A percentile compares a stretch with the other conserved stretches of the same genome.
phyloP scores from a whole-genome alignment of 2,329 filamentous ascomycete species.

The Pseudocercospora cruenta region DNA sequence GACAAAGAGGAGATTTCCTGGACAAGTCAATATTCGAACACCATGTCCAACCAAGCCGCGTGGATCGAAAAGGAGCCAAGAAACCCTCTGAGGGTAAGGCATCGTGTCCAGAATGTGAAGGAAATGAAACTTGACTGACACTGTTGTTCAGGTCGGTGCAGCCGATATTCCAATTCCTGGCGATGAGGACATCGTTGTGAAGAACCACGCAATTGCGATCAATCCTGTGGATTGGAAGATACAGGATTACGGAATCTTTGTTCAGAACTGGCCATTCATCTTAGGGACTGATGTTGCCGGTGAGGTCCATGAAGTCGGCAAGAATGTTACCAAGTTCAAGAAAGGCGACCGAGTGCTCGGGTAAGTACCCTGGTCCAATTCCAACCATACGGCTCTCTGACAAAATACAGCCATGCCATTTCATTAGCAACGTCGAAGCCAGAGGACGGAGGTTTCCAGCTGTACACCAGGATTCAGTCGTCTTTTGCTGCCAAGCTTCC shows the following conservation, averaged over 20 bases:
- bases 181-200: constrained; percentile 40
- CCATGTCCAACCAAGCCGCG: constrained; percentile 34
- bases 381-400: too few relatives aligned
- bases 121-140: not conserved
- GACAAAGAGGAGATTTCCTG: too few relatives aligned
- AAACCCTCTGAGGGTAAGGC: constrained; percentile 15
- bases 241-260: constrained; percentile 38
- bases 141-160: constrained; percentile 29
- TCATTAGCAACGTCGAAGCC: constrained; percentile 31
- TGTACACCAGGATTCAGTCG: constrained; percentile 39
- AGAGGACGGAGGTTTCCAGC: constrained; percentile 39
- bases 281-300: constrained; percentile 46
- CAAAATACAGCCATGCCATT: constrained; percentile 28
- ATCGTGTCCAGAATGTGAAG: not conserved
- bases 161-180: constrained; percentile 39
- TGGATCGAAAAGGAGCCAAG: constrained; percentile 32
- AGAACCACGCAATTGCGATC: constrained; percentile 42
- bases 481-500: constrained; percentile 45
- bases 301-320: constrained; percentile 41
- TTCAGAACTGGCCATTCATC: constrained; percentile 41
- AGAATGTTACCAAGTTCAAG: constrained; percentile 39
- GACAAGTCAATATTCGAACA: not conserved
- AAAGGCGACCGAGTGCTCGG: constrained; percentile 43
- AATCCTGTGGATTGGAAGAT: constrained; percentile 47
- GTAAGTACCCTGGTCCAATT: constrained; percentile 31